Conservation (phyloP, 2,329 filamentous ascomycete species). For the Xylaria sp. region DNA sequence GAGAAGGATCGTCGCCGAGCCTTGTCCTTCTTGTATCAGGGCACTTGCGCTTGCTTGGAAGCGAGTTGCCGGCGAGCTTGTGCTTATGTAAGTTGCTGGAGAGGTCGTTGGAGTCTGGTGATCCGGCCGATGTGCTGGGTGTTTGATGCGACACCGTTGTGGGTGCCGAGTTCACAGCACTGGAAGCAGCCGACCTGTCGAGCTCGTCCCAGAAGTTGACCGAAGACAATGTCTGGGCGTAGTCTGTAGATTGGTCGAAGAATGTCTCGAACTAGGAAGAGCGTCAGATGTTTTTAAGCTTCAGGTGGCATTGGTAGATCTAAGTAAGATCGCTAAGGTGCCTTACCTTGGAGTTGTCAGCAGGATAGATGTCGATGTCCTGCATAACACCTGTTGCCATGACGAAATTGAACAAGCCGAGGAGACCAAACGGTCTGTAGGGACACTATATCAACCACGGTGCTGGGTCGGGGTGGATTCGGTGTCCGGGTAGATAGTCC, state of each 20-base stretch:
- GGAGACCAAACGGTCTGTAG: conserved; percentile 27
- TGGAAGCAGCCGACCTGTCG: conserved; percentile 36
- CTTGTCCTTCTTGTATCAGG: conserved; percentile 34
- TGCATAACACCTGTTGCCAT: conserved; percentile 42
- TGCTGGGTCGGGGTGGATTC: conserved; percentile 12
- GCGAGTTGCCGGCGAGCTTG: conserved; percentile 30
- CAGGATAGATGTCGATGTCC: conserved; percentile 40
- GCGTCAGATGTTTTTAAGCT: conserved; percentile 24
- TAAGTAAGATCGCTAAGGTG: conserved; percentile 6
- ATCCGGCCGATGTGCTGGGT: conserved; percentile 32
- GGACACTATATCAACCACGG: conserved; percentile 25
- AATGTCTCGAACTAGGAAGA: conserved; percentile 34
- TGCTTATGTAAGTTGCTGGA: conserved; percentile 33
- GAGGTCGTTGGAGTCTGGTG: conserved; percentile 31
- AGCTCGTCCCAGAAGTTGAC: conserved; percentile 40
- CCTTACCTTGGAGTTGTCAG: conserved; percentile 39
- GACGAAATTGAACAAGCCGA: conserved; percentile 35
- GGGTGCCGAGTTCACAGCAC: conserved; percentile 34
- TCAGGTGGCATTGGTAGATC: conserved; percentile 6
- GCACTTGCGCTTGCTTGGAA: conserved; percentile 36
- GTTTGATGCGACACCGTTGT: conserved; percentile 34
- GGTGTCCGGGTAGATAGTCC: conserved; percentile 12
- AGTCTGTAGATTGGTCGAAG: conserved; percentile 37
- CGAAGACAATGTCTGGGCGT: conserved; percentile 36
- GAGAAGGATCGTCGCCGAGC: conserved; percentile 34